phyloP scores from a whole-genome alignment of 2,329 filamentous ascomycete genomes.

The Monilinia fructigena region DNA sequence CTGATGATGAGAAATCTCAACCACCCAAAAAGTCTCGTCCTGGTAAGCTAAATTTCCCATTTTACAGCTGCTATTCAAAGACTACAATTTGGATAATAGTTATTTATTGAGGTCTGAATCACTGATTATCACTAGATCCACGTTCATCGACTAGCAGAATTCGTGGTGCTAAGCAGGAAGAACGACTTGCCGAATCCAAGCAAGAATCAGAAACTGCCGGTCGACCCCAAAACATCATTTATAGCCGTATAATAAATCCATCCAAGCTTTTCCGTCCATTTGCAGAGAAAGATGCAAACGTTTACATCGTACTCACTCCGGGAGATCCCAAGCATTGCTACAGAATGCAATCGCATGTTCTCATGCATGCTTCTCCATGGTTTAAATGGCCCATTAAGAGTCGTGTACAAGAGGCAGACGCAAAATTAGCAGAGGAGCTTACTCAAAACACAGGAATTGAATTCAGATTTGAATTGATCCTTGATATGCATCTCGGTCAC shows the following conservation, averaged over 20 bases:
- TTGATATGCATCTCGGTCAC: neutral
- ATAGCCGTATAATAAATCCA: neutral
- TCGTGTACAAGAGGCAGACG: neutral
- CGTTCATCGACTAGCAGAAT: neutral
- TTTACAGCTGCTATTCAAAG: too few relatives aligned
- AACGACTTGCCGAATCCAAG: neutral
- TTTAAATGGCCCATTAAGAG: neutral
- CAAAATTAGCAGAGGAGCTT: fast-evolving
- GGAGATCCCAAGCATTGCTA: neutral
- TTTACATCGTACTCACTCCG: neutral
- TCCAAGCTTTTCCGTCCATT: neutral
- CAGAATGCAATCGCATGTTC: neutral
- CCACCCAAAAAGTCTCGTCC: constrained; percentile 4
- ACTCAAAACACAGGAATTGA: neutral
- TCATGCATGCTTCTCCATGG: constrained; percentile 10
- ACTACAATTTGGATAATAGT: fast-evolving
- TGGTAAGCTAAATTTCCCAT: neutral
- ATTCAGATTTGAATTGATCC: neutral
- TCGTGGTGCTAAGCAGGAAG: neutral
- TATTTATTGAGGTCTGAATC: too few relatives aligned
- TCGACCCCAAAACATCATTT: neutral
- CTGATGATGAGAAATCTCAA: neutral
- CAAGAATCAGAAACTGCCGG: neutral
- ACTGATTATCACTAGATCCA: neutral
- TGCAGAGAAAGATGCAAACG: neutral